Evolutionary conservation across 768 basidiomycete species (phyloP).

Genomic region (Russula brevipes): DNA sequence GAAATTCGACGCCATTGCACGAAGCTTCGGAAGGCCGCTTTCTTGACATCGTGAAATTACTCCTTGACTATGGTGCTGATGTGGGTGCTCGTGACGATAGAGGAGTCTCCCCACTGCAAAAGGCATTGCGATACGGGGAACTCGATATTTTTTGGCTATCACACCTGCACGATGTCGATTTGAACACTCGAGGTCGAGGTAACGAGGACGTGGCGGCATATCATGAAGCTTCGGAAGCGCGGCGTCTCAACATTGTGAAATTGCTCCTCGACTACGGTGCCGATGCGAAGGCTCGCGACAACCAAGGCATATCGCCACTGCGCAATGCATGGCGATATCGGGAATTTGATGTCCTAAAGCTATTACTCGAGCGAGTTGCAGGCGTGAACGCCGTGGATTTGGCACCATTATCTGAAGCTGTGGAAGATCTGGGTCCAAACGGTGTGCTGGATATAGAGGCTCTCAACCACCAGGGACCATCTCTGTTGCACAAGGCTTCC

Average conservation of each 20-base stretch:
- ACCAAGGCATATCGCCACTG: background rate
- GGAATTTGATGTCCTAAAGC: background rate
- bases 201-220: too few relatives aligned
- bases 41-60: background rate
- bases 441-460: background rate
- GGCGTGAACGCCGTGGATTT: too few relatives aligned
- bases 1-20: background rate
- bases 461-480: background rate
- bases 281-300: background rate
- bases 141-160: too few relatives aligned
- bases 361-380: background rate
- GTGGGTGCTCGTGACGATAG: background rate
- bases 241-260: background rate
- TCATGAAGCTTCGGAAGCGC: too few relatives aligned
- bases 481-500: background rate
- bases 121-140: background rate
- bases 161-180: too few relatives aligned
- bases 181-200: too few relatives aligned
- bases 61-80: background rate
- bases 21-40: background rate
- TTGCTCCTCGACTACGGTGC: background rate
- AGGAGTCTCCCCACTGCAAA: background rate
- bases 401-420: too few relatives aligned
- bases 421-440: too few relatives aligned
- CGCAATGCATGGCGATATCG: background rate